phyloP scores from a whole-genome alignment of 352 stramenopile species.

The Phytopythium montanum region DNA sequence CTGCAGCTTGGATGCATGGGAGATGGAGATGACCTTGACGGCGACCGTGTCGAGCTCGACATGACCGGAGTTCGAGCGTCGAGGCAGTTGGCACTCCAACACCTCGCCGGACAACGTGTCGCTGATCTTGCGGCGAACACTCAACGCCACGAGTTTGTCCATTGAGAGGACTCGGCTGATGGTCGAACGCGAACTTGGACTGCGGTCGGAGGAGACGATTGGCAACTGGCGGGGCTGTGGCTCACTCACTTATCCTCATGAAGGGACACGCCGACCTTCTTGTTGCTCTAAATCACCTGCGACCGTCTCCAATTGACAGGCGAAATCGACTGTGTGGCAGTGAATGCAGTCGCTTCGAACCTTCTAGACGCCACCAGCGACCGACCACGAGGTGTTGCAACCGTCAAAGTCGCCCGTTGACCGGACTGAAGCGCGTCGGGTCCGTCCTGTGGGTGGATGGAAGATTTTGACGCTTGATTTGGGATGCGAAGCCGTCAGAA shows the following conservation, averaged over 20 bases:
- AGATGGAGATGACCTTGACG: constrained; percentile 2
- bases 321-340: neutral
- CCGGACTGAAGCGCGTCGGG: neutral
- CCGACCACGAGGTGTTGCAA: neutral
- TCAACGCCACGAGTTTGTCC: constrained; percentile 3
- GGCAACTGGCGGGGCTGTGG: neutral
- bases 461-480: neutral
- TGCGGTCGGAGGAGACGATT: neutral
- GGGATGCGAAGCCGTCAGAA: neutral
- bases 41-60: neutral
- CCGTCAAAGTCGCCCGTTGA: neutral
- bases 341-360: neutral
- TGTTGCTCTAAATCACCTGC: neutral
- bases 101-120: constrained; percentile 9
- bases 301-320: neutral
- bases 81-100: constrained; percentile 7
- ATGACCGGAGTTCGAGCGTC: neutral
- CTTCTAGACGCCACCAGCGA: neutral
- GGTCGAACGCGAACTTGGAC: neutral
- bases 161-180: neutral
- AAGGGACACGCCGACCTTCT: neutral
- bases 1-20: neutral
- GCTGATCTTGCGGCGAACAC: constrained; percentile 11
- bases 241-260: neutral
- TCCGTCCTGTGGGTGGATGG: neutral